Conservation (phyloP, 108 stramenopile genomes). For the Asterionellopsis glacialis region DNA sequence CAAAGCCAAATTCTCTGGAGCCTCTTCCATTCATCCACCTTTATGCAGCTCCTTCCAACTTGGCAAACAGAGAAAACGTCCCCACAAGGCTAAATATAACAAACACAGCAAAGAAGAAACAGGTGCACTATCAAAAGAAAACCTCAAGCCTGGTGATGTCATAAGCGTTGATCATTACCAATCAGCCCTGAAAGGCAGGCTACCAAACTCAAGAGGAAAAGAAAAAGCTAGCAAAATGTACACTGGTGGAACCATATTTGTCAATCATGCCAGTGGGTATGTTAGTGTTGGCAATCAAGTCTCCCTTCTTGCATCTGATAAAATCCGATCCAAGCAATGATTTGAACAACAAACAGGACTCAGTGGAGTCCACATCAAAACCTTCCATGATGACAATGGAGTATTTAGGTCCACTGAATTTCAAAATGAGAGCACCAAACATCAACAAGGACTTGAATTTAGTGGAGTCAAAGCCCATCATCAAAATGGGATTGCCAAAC, state of each 20-base stretch:
- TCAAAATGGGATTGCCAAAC: conserved; percentile 26
- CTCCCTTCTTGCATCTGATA: neutral
- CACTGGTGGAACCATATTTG: conserved; percentile 36
- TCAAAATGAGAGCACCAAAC: conserved; percentile 1
- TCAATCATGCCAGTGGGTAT: conserved; percentile 24
- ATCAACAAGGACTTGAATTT: too few relatives aligned
- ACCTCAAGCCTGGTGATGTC: conserved; percentile 26
- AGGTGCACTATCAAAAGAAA: neutral
- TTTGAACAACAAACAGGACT: neutral
- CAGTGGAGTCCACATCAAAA: too few relatives aligned
- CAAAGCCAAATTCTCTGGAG: too few relatives aligned
- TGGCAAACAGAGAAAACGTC: neutral
- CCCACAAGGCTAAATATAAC: neutral
- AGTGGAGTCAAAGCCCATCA: conserved; percentile 10
- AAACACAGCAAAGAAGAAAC: neutral
- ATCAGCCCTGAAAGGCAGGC: conserved; percentile 18
- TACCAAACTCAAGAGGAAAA: too few relatives aligned
- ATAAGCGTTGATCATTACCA: conserved; percentile 39
- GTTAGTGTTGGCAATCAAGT: neutral
- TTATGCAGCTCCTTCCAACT: conserved; percentile 8
- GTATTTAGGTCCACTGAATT: neutral
- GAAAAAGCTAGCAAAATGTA: conserved; percentile 19
- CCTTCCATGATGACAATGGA: conserved; percentile 3
- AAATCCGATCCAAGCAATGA: neutral
- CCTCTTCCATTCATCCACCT: neutral